Base-by-base conservation (phyloP, 129 eudicot genomes). In the Escallonia rubra region DNA sequence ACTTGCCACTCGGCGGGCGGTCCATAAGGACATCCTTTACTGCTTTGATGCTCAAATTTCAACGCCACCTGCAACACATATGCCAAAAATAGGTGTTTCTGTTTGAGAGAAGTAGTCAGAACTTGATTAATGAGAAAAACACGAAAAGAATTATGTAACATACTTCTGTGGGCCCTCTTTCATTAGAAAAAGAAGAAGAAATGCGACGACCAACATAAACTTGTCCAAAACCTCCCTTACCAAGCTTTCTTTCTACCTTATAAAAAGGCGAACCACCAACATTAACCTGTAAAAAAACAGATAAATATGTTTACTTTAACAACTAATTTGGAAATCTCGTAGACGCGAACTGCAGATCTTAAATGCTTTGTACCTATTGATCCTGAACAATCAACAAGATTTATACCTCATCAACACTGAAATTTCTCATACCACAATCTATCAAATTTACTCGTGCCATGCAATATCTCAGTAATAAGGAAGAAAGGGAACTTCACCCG, bases 141-240 rank as follows among this genome's bases (percentile, higher is more conserved):
- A 60, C 49, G 34, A 50, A 9, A 68, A 47, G 42, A 3, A 4
- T 43, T 47, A 66, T 57, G 49, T 55, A 82, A 91, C 96, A 87
- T 60, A 85, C 59, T 8, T 95, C 97, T 4, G 72, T 74, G 8
- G 93, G 75, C 57, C 90, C 96, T 69, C 85, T 83, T 75, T 91
- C 97, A 74, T 64, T 67, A 50, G 85, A 82, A 74, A 76, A 73
- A 4, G 79, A 75, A 12, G 86, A 76, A 78, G 81, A 73, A 49
- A 85, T 71, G 7, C 85, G 90, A 2, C 85, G 87, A 60, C 97
- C 97, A 38, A 87, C 86, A 79, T 87, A 91, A 51, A 91, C 97
- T 76, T 91, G 97, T 54, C 97, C 97, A 65, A 91, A 91, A 6
- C 97, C 97, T 56, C 97, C 97, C 54, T 91, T 91, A 23, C 97